phyloP scores from a whole-genome alignment of 768 basidiomycete genomes.

The Rhizopogon sp. region DNA sequence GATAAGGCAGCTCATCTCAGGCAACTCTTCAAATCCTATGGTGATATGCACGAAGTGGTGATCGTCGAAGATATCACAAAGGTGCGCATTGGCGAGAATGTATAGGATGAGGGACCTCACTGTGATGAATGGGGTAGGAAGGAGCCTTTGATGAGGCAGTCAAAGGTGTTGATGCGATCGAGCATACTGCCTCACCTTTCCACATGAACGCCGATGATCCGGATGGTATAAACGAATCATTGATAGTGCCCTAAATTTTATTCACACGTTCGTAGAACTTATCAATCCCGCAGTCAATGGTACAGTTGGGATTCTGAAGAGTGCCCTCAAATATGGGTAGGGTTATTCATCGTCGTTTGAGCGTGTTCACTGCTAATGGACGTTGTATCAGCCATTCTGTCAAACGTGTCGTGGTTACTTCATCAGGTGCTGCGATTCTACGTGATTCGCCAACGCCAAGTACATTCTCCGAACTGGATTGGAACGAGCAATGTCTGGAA shows the following conservation, averaged over 20 bases:
- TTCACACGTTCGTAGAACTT: constrained; percentile 37
- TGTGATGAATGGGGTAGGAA: constrained; percentile 28
- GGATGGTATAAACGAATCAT: constrained; percentile 19
- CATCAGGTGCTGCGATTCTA: constrained; percentile 50
- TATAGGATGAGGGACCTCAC: neutral
- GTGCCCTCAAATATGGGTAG: constrained; percentile 50
- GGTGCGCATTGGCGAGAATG: constrained; percentile 24
- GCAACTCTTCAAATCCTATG: constrained; percentile 47
- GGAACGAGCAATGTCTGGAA: constrained; percentile 47
- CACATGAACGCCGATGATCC: constrained; percentile 42
- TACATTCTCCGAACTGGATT: constrained; percentile 47
- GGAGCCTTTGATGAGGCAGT: constrained; percentile 79
- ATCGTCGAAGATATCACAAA: constrained; percentile 66
- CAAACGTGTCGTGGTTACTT: constrained; percentile 67
- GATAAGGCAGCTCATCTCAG: constrained; percentile 57
- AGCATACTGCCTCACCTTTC: constrained; percentile 66
- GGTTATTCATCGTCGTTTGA: neutral
- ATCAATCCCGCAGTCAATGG: constrained; percentile 71
- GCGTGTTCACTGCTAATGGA: neutral
- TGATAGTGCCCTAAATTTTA: neutral
- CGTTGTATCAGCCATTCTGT: constrained; percentile 32
- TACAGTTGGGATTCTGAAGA: constrained; percentile 57
- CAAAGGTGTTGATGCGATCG: constrained; percentile 67
- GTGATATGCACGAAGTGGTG: constrained; percentile 56
- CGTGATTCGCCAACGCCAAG: constrained; percentile 15